These are phyloP conservation scores for Aaosphaeria arxii DNA, from an alignment of 2,329 filamentous ascomycete species.

Conservation along the genomic window DNA sequence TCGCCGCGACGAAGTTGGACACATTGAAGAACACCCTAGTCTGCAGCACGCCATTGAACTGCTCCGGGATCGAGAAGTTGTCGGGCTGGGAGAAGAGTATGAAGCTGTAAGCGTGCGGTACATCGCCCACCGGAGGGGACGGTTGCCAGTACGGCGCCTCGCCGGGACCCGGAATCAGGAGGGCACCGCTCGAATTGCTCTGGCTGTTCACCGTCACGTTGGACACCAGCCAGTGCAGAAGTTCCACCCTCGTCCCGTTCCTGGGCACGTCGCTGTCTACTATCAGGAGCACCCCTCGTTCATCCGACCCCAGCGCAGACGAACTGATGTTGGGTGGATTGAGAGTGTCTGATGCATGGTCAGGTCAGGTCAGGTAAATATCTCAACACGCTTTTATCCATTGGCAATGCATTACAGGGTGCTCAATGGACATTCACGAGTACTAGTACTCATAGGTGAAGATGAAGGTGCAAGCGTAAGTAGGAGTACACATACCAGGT, in stretches of 20 bases:
- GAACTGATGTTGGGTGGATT: conserved; percentile 20
- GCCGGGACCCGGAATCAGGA: conserved; percentile 9
- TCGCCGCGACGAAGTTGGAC: conserved; percentile 29
- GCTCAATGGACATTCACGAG: neutral
- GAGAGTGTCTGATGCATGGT: conserved; percentile 14
- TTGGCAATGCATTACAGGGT: no score
- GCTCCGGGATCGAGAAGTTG: conserved; percentile 21
- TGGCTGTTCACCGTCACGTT: conserved; percentile 17
- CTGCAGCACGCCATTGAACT: conserved; percentile 23
- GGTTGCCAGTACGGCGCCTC: conserved; percentile 24
- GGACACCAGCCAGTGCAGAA: conserved; percentile 31
- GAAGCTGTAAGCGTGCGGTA: conserved; percentile 27
- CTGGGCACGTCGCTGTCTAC: conserved; percentile 31
- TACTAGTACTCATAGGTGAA: neutral
- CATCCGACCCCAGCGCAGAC: conserved; percentile 10
- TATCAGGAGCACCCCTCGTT: conserved; percentile 23
- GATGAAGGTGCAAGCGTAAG: neutral
- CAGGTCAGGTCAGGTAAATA: neutral
- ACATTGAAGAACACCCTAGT: conserved; percentile 35
- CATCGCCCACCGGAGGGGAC: conserved; percentile 25
- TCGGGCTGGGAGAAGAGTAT: conserved; percentile 24
- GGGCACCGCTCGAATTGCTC: conserved; percentile 1
- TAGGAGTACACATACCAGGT: conserved; percentile 17
- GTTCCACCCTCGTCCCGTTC: conserved; percentile 26
- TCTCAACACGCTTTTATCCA: no score